Base-by-base conservation (phyloP, 306 rosid species). In the Vicia sativa region DNA sequence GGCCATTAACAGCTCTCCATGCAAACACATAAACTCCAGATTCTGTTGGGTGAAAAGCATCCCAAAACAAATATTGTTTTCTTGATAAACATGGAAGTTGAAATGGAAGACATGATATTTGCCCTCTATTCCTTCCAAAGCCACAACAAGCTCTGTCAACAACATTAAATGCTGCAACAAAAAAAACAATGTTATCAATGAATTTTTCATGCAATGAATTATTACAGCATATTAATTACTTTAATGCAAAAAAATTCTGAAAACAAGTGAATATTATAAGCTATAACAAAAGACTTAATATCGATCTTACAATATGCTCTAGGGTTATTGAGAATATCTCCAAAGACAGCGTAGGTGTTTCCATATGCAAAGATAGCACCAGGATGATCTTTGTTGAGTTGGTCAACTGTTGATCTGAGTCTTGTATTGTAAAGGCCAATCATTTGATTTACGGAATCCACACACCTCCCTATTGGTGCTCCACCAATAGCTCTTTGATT, bases 61-160 rank as follows among this genome's bases (percentile, higher is more conserved):
- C 98, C 96, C 96, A 92, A 78, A 83, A 92, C 26, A 86, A 67
- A 34, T 68, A 70, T 16, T 78, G 83, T 0, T 72, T 62, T 66
- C 96, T 78, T 9, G 65, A 62, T 12, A 11, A 4, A 73, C 98
- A 92, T 59, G 98, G 93, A 28, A 77, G 1, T 49, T 15, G 16
- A 0, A 50, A 13, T 3, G 98, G 98, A 0, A 89, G 75, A 34
- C 98, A 92, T 37, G 91, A 73, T 80, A 92, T 65, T 58, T 77
- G 84, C 4, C 87, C 95, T 72, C 29, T 68, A 71, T 75, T 66
- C 57, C 46, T 54, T 76, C 90, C 95, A 2, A 86, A 1, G 48
- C 96, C 98, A 76, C 98, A 92, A 64, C 98, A 92, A 7, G 75
- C 95, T 28, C 54, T 84, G 11, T 92, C 96, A 57, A 83, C 61